Evolutionary conservation across 176 grass and related monocot species (phyloP).

Genomic region (Themeda triandra): DNA sequence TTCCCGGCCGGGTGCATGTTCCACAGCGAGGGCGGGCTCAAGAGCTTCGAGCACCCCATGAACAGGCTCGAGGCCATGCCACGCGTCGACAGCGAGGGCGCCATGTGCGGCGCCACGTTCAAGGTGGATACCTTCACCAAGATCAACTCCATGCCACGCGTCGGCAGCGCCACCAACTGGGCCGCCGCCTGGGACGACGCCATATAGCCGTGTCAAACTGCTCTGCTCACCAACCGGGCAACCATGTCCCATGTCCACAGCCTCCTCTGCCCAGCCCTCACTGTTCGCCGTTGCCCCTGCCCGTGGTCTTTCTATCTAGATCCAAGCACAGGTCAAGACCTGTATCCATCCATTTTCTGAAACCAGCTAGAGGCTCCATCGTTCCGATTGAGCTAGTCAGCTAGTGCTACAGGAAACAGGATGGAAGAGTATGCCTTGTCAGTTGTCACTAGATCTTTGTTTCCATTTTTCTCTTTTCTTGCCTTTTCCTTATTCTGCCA

Average conservation of each 20-base stretch:
- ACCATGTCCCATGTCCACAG: too few relatives aligned
- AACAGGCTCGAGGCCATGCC: constrained; percentile 80
- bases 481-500: not conserved
- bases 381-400: too few relatives aligned
- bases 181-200: constrained; percentile 45
- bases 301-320: not conserved
- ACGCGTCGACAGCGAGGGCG: constrained; percentile 85
- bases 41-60: constrained; percentile 98
- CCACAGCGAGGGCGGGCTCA: constrained; percentile 84
- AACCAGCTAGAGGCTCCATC: too few relatives aligned
- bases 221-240: too few relatives aligned
- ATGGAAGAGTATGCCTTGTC: not conserved
- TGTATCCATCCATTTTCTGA: not conserved
- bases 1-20: constrained; percentile 98
- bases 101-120: constrained; percentile 88
- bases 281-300: not conserved
- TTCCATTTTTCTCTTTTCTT: not conserved
- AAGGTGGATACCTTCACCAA: constrained; percentile 85
- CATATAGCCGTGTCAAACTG: too few relatives aligned
- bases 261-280: not conserved
- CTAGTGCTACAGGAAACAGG: not conserved
- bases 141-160: constrained; percentile 84
- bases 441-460: not conserved
- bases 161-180: constrained; percentile 91
- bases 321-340: not conserved